phyloP scores from a whole-genome alignment of 352 stramenopile species.

The Phytophthora syringae region DNA sequence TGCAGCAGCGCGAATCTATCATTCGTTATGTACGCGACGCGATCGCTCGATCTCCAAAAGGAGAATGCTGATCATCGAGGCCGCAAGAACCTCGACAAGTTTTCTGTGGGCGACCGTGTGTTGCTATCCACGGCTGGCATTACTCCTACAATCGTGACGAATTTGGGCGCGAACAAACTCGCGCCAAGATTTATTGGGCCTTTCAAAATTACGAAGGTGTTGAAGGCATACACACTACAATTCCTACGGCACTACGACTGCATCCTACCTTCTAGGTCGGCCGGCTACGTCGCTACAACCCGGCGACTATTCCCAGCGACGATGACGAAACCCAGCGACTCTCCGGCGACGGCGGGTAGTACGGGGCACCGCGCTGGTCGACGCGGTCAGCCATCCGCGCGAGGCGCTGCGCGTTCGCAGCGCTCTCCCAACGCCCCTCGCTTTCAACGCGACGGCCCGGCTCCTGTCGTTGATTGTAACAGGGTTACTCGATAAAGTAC shows the following conservation, averaged over 20 bases:
- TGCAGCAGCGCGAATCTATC: neutral
- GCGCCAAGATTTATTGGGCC: constrained; percentile 18
- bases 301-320: constrained; percentile 5
- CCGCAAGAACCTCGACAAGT: neutral
- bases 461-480: constrained; percentile 1
- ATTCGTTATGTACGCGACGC: neutral
- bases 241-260: constrained; percentile 15
- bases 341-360: no score
- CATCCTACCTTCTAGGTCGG: constrained; percentile 24
- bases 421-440: neutral
- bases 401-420: neutral
- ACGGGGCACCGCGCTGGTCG: neutral
- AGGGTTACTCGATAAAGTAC: no score
- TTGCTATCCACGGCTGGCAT: constrained; percentile 25
- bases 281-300: constrained; percentile 11
- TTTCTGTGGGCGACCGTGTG: constrained; percentile 17
- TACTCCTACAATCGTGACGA: constrained; percentile 1
- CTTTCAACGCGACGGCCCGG: neutral
- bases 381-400: neutral
- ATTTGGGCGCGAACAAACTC: constrained; percentile 19
- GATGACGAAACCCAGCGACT: no score
- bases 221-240: constrained; percentile 16
- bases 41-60: neutral
- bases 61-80: neutral
- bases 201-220: constrained; percentile 5